phyloP scores from a whole-genome alignment of 116 monocot genomes.

The Dioscorea cayenensis region DNA sequence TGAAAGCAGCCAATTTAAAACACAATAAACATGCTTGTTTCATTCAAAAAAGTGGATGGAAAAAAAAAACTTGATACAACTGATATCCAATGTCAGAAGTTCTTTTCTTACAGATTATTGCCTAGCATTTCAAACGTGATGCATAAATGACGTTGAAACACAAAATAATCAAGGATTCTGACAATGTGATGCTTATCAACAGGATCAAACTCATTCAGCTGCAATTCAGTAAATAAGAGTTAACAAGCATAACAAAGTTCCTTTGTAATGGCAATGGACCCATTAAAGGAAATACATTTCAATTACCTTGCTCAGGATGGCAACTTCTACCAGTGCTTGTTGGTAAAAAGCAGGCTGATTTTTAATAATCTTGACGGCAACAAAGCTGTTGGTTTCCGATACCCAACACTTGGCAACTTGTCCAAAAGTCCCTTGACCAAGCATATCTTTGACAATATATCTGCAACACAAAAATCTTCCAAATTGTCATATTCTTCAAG shows the following conservation, averaged over 20 bases:
- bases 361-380: conserved; percentile 97
- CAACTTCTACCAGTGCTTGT: conserved; percentile 83
- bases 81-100: not conserved
- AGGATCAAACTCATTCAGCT: conserved; percentile 84
- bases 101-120: conserved; percentile 64
- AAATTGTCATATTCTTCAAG: not conserved
- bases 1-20: conserved; percentile 18
- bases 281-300: not conserved
- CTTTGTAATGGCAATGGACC: not conserved
- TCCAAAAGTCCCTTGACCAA: conserved; percentile 98
- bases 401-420: conserved; percentile 94
- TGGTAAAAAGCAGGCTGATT: conserved; percentile 89
- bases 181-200: conserved; percentile 82
- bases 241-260: conserved; percentile 1
- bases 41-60: not conserved
- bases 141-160: conserved; percentile 74
- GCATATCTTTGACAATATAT: conserved; percentile 90
- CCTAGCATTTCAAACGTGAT: conserved; percentile 98
- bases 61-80: not conserved
- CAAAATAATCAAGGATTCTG: conserved; percentile 82
- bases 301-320: conserved; percentile 60
- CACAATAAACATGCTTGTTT: not conserved
- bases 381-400: conserved; percentile 59
- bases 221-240: conserved; percentile 18
- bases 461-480: conserved; percentile 25